Conservation (phyloP, 2,329 filamentous ascomycete species). For the Nigrospora oryzae region DNA sequence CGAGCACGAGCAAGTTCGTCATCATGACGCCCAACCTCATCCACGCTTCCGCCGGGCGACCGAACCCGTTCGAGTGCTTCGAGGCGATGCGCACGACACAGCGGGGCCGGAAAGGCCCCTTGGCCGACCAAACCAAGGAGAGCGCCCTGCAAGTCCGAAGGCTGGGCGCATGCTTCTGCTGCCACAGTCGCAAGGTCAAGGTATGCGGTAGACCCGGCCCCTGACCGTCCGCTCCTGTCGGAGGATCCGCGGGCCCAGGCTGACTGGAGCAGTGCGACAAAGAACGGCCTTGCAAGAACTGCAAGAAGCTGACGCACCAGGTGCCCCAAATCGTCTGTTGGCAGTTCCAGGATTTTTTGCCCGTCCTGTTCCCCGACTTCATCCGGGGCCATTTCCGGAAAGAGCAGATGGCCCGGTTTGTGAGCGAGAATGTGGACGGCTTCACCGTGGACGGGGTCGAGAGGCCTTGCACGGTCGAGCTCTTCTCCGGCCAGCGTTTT, state of each 20-base stretch:
- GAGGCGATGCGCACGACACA: conserved; percentile 44
- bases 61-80: conserved; percentile 47
- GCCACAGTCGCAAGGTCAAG: conserved; percentile 50
- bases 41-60: conserved; percentile 37
- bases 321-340: conserved; percentile 49
- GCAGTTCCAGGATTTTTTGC: conserved; percentile 48
- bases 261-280: conserved; percentile 32
- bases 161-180: conserved; percentile 50
- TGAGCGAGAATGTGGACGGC: conserved; percentile 37
- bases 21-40: conserved; percentile 47
- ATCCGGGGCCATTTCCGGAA: conserved; percentile 41
- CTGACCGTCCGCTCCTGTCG: neutral
- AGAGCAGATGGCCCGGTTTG: conserved; percentile 39
- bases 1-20: conserved; percentile 38
- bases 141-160: conserved; percentile 45
- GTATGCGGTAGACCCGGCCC: neutral
- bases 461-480: conserved; percentile 32
- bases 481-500: conserved; percentile 39
- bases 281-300: conserved; percentile 47
- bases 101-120: conserved; percentile 46
- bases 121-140: conserved; percentile 45
- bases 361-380: conserved; percentile 42
- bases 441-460: conserved; percentile 33
- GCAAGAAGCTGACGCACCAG: conserved; percentile 39
- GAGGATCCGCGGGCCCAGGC: neutral